Evolutionary conservation across 768 basidiomycete species (phyloP), one percentile per base, ranked within the genome.

Genomic region (Boletus sp.): DNA sequence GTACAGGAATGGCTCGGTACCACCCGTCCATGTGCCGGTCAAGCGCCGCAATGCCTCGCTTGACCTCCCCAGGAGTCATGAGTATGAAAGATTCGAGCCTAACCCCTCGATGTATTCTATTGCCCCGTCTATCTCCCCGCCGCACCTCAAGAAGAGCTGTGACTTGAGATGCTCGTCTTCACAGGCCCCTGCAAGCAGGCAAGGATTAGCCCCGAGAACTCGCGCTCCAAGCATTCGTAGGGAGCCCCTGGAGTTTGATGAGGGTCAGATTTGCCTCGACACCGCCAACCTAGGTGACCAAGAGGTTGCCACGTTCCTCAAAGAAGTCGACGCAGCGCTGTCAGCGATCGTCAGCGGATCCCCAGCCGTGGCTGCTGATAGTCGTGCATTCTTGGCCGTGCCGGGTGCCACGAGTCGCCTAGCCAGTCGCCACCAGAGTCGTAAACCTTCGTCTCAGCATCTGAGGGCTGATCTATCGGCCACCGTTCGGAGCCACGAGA

Each of bases 1-100:
- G 21, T 70, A 68, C 52, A 67, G 65, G 54, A 67, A 67, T 47
- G 65, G 65, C 34, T 67, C 67, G 10, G 67, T 68, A n/a, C 67
- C 67, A 56, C 67, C 67, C 6, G 66, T 68, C 47, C 57, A 68
- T 47, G 59, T 68, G 50, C 59, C 67, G 6, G 62, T 52, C 58
- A 68, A 68, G 40, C 63, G 60, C 39, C 67, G 67, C 34, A 67
- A 70, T 30, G 57, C 66, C 48, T 68, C 67, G 17, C 67, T 68
- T 39, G 67, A 68, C 58, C 68, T 68, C 29, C 61, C 67, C 30
- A 68, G 67, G 38, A 13, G 51, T 23, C 56, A 53, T 2, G 68
- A 70, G 34, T 49, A 58, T 32, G 67, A 60, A 39, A 60, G 29
- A 53, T 68, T 59, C 48, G 67, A 70, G 52, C 64, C 60, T 6